Percentiles rank a stretch among this genome's conserved stretches.
phyloP scores from a whole-genome alignment of 2,329 filamentous ascomycete species.

The Aspergillus udagawae region DNA sequence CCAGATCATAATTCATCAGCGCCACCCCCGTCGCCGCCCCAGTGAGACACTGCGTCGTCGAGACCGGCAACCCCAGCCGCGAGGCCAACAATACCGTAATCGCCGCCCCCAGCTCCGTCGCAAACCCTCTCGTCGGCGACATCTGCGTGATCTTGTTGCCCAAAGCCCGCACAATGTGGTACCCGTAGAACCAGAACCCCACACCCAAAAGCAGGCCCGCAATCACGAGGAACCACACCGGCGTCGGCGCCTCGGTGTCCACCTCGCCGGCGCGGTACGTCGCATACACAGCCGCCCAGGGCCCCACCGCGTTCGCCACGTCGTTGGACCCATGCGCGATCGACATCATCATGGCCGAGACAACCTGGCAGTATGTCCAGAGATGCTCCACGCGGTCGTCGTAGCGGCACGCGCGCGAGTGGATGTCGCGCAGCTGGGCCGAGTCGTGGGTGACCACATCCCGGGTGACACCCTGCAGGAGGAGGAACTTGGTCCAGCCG shows the following conservation, averaged over 20 bases:
- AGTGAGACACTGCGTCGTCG: slow-evolving; percentile 37
- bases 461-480: slow-evolving; percentile 44
- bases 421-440: slow-evolving; percentile 34
- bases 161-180: slow-evolving; percentile 38
- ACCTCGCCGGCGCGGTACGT: slow-evolving; percentile 31
- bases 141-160: slow-evolving; percentile 44
- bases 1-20: slow-evolving; percentile 34
- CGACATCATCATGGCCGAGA: slow-evolving; percentile 41
- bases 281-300: slow-evolving; percentile 38
- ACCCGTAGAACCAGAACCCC: slow-evolving; percentile 43
- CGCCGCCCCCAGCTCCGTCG: slow-evolving; percentile 41
- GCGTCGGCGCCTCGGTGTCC: slow-evolving; percentile 30
- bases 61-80: slow-evolving; percentile 33
- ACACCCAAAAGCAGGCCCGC: slow-evolving; percentile 37
- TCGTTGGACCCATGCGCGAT: slow-evolving; percentile 46
- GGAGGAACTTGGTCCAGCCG: slow-evolving; percentile 41
- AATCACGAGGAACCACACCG: slow-evolving; percentile 40
- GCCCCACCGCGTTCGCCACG: slow-evolving; percentile 42
- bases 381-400: slow-evolving; percentile 48
- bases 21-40: slow-evolving; percentile 35
- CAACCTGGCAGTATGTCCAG: slow-evolving; percentile 45
- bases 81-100: slow-evolving; percentile 37
- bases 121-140: slow-evolving; percentile 27
- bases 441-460: slow-evolving; percentile 42
- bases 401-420: slow-evolving; percentile 41